Percentiles rank a stretch among this genome's conserved stretches.
phyloP scores from a whole-genome alignment of 2,329 filamentous ascomycete species.

The Phaeosphaeria sp. region DNA sequence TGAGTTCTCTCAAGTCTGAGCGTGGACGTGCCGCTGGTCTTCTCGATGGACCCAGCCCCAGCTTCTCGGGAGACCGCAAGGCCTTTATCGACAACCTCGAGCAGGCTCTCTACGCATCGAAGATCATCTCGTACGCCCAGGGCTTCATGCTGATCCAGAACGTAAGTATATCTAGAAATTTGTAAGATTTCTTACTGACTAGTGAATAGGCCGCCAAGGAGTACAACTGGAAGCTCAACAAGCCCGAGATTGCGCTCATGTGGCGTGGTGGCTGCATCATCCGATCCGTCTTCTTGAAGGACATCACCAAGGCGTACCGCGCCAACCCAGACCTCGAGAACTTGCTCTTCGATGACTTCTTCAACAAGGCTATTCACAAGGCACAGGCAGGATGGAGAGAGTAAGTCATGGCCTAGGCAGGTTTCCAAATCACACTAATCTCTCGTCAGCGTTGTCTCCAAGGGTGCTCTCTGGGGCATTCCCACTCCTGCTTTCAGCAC shows the following conservation, averaged over 20 bases:
- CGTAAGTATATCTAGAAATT: constrained; percentile 59
- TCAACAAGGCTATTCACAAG: constrained; percentile 98
- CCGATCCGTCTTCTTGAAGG: constrained; percentile 99
- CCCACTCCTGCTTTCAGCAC: constrained; percentile 97
- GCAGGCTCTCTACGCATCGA: constrained; percentile 98
- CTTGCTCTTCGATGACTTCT: constrained; percentile 98
- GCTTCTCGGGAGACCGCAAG: constrained; percentile 88
- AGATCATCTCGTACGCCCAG: constrained; percentile 99
- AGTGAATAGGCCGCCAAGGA: constrained; percentile 81
- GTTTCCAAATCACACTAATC: constrained; percentile 44
- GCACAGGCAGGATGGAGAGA: constrained; percentile 70
- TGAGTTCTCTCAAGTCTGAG: constrained; percentile 94
- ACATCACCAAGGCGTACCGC: constrained; percentile 95
- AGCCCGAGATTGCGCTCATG: constrained; percentile 99
- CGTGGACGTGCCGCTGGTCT: constrained; percentile 80
- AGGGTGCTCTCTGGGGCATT: constrained; percentile 92
- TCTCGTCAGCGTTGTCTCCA: constrained; percentile 76
- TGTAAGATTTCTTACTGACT: constrained; percentile 7
- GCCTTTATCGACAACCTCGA: constrained; percentile 96
- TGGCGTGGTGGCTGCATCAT: constrained; percentile 99
- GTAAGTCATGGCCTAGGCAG: constrained; percentile 20
- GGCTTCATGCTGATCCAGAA: constrained; percentile 99
- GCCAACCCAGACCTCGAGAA: constrained; percentile 94
- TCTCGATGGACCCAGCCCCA: constrained; percentile 77
- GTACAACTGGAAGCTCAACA: constrained; percentile 99